Evolutionary conservation across 352 stramenopile genomes (phyloP).

Genomic region (Phytophthora foliorum): DNA sequence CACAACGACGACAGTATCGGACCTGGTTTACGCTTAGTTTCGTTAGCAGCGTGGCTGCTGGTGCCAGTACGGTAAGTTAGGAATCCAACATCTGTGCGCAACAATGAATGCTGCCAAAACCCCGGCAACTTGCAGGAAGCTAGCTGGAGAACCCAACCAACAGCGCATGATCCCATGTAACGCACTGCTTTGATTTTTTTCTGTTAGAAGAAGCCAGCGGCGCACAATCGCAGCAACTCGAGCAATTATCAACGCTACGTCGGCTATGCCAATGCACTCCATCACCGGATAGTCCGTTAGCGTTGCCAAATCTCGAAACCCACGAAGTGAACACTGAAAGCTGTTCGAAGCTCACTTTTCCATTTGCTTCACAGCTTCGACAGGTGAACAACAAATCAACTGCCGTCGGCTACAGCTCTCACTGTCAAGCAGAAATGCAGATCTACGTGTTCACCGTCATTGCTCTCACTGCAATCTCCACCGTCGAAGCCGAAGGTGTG

Average conservation of each 20-base stretch:
- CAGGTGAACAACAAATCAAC: conserved; percentile 8
- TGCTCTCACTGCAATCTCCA: conserved; percentile 2
- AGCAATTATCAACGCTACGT: conserved; percentile 4
- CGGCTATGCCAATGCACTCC: neutral
- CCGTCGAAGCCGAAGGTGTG: conserved; percentile 12
- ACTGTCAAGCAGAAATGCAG: conserved; percentile 14
- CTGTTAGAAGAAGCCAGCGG: neutral
- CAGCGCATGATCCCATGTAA: no score
- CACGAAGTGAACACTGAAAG: neutral
- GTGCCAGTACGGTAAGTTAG: no score
- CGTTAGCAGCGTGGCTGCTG: no score
- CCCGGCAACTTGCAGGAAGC: no score
- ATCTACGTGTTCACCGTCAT: conserved; percentile 17
- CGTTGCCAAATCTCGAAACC: neutral
- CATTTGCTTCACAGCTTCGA: conserved; percentile 19
- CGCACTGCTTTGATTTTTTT: no score
- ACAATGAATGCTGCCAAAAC: no score
- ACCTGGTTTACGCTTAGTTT: no score
- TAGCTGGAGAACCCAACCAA: no score
- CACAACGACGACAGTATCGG: no score
- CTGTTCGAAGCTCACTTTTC: conserved; percentile 9
- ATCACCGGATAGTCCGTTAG: conserved; percentile 13
- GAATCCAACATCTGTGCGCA: no score
- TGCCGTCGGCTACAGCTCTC: neutral
- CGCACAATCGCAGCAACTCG: conserved; percentile 5